phyloP scores from a whole-genome alignment of 2,329 filamentous ascomycete genomes.

The Pseudopithomyces maydicus region DNA sequence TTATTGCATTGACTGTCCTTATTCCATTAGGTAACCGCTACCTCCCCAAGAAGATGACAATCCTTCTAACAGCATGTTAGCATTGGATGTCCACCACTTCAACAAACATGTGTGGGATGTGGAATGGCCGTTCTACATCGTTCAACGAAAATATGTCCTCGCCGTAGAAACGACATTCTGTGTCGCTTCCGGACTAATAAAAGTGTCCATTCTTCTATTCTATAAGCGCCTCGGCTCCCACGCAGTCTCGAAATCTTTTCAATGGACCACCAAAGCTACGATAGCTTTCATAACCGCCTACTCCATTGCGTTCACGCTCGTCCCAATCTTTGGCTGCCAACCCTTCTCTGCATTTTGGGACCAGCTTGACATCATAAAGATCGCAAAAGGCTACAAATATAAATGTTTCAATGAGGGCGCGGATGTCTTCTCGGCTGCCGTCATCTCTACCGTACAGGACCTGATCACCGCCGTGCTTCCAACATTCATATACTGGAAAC shows the following conservation, averaged over 20 bases:
- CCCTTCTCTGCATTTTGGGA: constrained; percentile 41
- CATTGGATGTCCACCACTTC: constrained; percentile 20
- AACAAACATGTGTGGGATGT: constrained; percentile 37
- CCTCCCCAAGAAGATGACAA: background rate
- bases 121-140: constrained; percentile 17
- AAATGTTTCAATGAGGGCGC: constrained; percentile 40
- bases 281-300: constrained; percentile 34
- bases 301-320: constrained; percentile 32
- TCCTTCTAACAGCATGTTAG: constrained; percentile 19
- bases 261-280: constrained; percentile 29
- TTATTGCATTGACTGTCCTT: constrained; percentile 25
- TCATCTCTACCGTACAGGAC: constrained; percentile 35
- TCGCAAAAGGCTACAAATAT: constrained; percentile 28
- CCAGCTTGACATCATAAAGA: constrained; percentile 23
- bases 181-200: constrained; percentile 33
- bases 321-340: constrained; percentile 34
- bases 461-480: constrained; percentile 37
- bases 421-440: constrained; percentile 32
- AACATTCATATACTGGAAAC: constrained; percentile 39
- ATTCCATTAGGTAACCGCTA: constrained; percentile 24
- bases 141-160: constrained; percentile 34
- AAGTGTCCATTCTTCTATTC: constrained; percentile 41
- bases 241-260: constrained; percentile 29
- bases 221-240: constrained; percentile 35
- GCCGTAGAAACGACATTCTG: constrained; percentile 33